These are phyloP conservation scores for Amanita molliuscula DNA, from an alignment of 768 basidiomycete genomes.

Conservation along the genomic window DNA sequence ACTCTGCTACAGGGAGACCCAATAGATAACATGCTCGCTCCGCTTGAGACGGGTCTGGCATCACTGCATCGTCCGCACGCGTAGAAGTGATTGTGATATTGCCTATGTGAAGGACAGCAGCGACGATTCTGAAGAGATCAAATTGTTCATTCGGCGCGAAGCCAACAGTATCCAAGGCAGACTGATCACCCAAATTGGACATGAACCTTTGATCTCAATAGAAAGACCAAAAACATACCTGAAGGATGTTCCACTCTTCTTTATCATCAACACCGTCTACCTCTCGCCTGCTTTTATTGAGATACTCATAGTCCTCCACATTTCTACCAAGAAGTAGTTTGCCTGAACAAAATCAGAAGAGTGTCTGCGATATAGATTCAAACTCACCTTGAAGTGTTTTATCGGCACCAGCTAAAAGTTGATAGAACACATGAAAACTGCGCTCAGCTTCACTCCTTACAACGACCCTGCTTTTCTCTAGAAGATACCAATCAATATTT, in stretches of 20 bases:
- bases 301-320: conserved; percentile 79
- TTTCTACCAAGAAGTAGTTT: conserved; percentile 63
- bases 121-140: conserved; percentile 89
- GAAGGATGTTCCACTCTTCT: conserved; percentile 77
- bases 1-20: conserved; percentile 79
- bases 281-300: conserved; percentile 81
- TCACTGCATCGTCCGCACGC: conserved; percentile 67
- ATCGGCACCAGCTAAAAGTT: conserved; percentile 69
- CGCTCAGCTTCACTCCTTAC: conserved; percentile 81
- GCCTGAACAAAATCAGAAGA: conserved; percentile 29
- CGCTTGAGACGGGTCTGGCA: conserved; percentile 77
- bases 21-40: conserved; percentile 86
- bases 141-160: conserved; percentile 78
- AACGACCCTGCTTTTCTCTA: conserved; percentile 96
- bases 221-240: conserved; percentile 30
- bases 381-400: conserved; percentile 53
- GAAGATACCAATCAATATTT: conserved; percentile 96
- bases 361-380: neutral
- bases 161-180: conserved; percentile 82
- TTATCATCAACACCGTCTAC: conserved; percentile 94
- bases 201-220: neutral
- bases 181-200: conserved; percentile 27
- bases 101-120: conserved; percentile 90
- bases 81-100: conserved; percentile 80
- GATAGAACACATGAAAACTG: conserved; percentile 96